Percentiles rank a stretch among this genome's conserved stretches.
phyloP scores from a whole-genome alignment of 2,329 filamentous ascomycete genomes.

The Talaromyces albobiverticillius region DNA sequence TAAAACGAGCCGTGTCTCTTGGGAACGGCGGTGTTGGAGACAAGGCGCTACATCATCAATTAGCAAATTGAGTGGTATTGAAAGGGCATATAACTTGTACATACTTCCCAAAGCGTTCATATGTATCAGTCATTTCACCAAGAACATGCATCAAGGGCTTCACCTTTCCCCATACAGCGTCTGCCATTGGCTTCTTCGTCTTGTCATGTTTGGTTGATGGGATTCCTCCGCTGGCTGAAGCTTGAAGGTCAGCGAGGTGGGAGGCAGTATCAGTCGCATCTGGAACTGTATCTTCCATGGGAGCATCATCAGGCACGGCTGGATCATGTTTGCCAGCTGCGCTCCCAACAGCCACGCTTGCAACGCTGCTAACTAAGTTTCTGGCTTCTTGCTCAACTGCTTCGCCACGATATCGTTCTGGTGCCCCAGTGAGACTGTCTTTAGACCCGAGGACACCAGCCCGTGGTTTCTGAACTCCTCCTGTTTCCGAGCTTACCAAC shows the following conservation, averaged over 20 bases:
- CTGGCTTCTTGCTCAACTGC: conserved; percentile 79
- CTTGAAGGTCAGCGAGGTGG: conserved; percentile 54
- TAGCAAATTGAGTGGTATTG: no score
- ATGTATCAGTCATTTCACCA: conserved; percentile 59
- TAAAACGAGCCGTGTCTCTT: conserved; percentile 50
- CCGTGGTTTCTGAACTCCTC: conserved; percentile 73
- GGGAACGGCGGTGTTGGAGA: conserved; percentile 65
- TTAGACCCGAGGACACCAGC: conserved; percentile 72
- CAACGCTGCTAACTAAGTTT: conserved; percentile 73
- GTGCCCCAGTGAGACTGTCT: conserved; percentile 75
- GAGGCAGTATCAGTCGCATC: conserved; percentile 60
- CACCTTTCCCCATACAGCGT: conserved; percentile 73
- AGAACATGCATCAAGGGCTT: conserved; percentile 68
- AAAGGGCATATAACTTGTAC: conserved; percentile 17
- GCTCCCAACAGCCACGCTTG: conserved; percentile 68
- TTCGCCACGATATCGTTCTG: conserved; percentile 79
- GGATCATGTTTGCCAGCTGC: conserved; percentile 75
- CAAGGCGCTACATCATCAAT: conserved; percentile 46
- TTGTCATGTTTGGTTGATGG: conserved; percentile 62
- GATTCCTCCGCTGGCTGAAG: conserved; percentile 51
- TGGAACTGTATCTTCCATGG: conserved; percentile 54
- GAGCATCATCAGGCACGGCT: conserved; percentile 54
- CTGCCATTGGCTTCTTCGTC: conserved; percentile 69
- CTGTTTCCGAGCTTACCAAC: conserved; percentile 66
- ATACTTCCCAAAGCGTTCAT: conserved; percentile 62